Evolutionary conservation across 1,284 basidiomycete genomes (phyloP).

Genomic region (Trichosporon inkin): DNA sequence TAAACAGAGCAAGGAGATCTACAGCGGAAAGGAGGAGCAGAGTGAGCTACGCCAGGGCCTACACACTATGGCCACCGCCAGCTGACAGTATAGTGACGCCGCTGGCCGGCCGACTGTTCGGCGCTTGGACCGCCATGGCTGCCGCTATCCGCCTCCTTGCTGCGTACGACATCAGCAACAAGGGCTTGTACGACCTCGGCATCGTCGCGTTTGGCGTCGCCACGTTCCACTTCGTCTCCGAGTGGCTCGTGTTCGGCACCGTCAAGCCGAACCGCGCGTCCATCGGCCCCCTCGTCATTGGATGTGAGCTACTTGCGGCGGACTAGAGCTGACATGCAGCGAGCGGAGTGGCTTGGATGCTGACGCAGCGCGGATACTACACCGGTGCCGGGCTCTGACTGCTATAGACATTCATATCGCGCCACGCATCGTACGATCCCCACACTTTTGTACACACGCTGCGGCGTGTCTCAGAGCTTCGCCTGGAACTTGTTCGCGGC

Average conservation of each 20-base stretch:
- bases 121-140: conserved; percentile 78
- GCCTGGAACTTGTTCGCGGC: conserved; percentile 20
- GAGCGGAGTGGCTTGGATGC: conserved; percentile 34
- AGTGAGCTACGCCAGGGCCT: conserved; percentile 36
- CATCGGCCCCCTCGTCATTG: conserved; percentile 75
- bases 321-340: conserved; percentile 15
- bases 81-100: conserved; percentile 60
- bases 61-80: background rate
- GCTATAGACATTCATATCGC: background rate
- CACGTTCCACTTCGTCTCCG: conserved; percentile 80
- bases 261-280: conserved; percentile 63
- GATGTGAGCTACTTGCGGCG: conserved; percentile 61
- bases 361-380: conserved; percentile 36
- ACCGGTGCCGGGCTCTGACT: conserved; percentile 24
- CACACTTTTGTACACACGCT: background rate
- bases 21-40: conserved; percentile 58
- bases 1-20: conserved; percentile 71
- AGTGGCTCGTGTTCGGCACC: conserved; percentile 77
- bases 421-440: background rate
- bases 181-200: conserved; percentile 80
- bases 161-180: conserved; percentile 77
- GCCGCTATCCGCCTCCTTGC: conserved; percentile 75
- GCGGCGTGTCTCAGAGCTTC: conserved; percentile 27
- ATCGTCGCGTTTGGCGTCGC: conserved; percentile 84
- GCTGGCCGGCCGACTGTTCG: conserved; percentile 82